These are phyloP conservation scores for Xylariaceae sp. DNA, from an alignment of 2,329 filamentous ascomycete species.

Conservation along the genomic window DNA sequence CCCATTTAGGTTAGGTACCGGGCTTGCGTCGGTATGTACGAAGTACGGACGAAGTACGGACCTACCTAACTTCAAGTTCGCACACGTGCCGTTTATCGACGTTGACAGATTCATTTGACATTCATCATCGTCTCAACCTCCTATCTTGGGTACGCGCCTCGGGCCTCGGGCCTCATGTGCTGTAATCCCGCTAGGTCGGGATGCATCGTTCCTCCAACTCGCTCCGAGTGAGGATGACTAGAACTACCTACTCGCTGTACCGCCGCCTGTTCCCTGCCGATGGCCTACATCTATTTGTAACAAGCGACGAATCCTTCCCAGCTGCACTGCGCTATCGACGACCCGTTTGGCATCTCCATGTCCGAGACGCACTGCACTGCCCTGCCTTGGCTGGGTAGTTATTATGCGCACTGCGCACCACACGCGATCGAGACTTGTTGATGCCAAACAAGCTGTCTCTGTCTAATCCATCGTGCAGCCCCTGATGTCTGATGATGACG, in stretches of 20 bases:
- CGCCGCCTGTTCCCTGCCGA: background rate
- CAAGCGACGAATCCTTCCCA: slow-evolving; percentile 2
- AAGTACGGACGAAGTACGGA: no score
- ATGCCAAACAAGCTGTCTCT: slow-evolving; percentile 4
- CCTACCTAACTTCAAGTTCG: no score
- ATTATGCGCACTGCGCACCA: background rate
- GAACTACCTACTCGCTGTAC: background rate
- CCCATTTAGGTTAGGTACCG: no score
- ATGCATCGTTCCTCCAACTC: slow-evolving; percentile 1
- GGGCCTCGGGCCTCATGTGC: background rate
- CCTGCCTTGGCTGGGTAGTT: background rate
- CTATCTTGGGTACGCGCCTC: background rate
- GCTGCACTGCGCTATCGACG: background rate
- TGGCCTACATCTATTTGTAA: background rate
- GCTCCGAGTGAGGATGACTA: slow-evolving; percentile 6
- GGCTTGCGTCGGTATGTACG: no score
- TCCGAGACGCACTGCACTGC: slow-evolving; percentile 10
- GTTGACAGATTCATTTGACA: background rate
- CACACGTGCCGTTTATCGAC: no score
- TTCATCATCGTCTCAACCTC: slow-evolving; percentile 12
- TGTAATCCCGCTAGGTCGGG: background rate
- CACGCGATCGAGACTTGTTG: slow-evolving; percentile 3
- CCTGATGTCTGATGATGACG: slow-evolving; percentile 5
- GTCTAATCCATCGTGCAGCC: slow-evolving; percentile 9
- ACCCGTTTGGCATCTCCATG: background rate